Conservation (phyloP, 2,329 filamentous ascomycete genomes). For the Incumbomyces lentus region DNA sequence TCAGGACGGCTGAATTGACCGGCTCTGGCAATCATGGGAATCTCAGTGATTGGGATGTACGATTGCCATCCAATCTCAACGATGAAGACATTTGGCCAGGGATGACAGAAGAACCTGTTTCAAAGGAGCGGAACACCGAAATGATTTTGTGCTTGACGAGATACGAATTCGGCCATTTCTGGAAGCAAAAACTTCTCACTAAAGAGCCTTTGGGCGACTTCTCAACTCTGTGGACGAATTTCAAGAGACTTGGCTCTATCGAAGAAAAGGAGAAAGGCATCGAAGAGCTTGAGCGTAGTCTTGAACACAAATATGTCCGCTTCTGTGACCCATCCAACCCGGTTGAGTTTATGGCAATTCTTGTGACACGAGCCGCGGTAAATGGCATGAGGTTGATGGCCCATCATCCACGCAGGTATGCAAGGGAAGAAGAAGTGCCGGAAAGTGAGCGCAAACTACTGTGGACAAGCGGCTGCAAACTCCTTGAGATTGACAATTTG, state of each 20-base stretch:
- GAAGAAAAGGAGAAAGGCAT: constrained; percentile 27
- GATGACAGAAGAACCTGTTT: constrained; percentile 36
- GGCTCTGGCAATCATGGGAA: constrained; percentile 19
- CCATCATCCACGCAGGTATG: constrained; percentile 33
- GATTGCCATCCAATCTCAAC: constrained; percentile 42
- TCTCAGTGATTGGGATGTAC: constrained; percentile 28
- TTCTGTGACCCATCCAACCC: constrained; percentile 43
- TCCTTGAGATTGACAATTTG: constrained; percentile 31
- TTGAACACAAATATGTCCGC: constrained; percentile 46
- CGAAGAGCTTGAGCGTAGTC: constrained; percentile 38
- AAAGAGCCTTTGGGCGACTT: constrained; percentile 17
- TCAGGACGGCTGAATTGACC: constrained; percentile 23
- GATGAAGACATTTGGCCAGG: constrained; percentile 42
- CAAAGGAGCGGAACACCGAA: constrained; percentile 43
- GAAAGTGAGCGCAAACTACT: constrained; percentile 30
- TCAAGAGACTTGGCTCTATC: constrained; percentile 20
- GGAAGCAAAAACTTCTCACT: constrained; percentile 24
- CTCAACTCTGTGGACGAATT: constrained; percentile 13
- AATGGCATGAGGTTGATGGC: constrained; percentile 36
- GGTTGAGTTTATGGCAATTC: constrained; percentile 35
- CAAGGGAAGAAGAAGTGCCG: constrained; percentile 22
- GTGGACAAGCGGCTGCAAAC: constrained; percentile 31
- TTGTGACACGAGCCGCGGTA: constrained; percentile 35
- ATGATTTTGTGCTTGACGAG: constrained; percentile 51
- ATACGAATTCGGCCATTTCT: constrained; percentile 48